Conservation (phyloP, 2,329 filamentous ascomycete genomes). For the Mycosphaerelloides madeirae region DNA sequence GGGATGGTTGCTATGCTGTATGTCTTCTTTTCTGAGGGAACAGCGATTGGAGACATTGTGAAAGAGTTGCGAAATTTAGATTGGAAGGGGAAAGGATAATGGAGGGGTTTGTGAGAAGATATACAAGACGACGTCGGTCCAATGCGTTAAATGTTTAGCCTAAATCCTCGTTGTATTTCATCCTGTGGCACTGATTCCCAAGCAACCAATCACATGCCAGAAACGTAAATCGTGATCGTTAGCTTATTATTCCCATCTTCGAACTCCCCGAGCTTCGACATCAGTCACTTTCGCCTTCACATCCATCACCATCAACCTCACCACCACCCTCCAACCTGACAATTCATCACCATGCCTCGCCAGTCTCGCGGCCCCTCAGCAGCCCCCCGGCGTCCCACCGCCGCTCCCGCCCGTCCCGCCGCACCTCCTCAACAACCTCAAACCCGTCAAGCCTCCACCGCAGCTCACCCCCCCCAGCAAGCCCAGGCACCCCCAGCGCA, state of each 20-base stretch:
- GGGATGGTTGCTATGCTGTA: constrained; percentile 61
- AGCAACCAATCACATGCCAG: too few relatives aligned
- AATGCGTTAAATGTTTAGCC: too few relatives aligned
- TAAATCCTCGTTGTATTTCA: too few relatives aligned
- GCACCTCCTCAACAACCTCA: constrained; percentile 66
- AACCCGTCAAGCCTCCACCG: constrained; percentile 48
- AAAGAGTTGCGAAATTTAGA: too few relatives aligned
- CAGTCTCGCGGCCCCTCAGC: constrained; percentile 43
- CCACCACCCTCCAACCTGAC: constrained; percentile 5
- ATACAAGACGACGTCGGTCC: too few relatives aligned
- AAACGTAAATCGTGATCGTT: too few relatives aligned
- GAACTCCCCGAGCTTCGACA: not conserved
- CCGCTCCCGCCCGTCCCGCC: constrained; percentile 36
- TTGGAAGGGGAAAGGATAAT: too few relatives aligned
- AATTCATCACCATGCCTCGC: constrained; percentile 40
- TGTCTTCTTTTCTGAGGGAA: constrained; percentile 27
- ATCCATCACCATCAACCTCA: constrained; percentile 8
- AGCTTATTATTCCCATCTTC: too few relatives aligned
- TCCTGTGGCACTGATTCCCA: too few relatives aligned
- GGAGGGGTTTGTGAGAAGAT: too few relatives aligned
- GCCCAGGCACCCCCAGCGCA: constrained; percentile 39
- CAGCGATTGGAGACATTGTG: constrained; percentile 24
- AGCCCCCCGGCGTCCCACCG: constrained; percentile 43
- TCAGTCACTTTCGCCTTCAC: too few relatives aligned
- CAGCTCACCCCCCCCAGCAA: constrained; percentile 44